phyloP scores from a whole-genome alignment of 176 grass and related monocot genomes.

The Metroxylon sagu region DNA sequence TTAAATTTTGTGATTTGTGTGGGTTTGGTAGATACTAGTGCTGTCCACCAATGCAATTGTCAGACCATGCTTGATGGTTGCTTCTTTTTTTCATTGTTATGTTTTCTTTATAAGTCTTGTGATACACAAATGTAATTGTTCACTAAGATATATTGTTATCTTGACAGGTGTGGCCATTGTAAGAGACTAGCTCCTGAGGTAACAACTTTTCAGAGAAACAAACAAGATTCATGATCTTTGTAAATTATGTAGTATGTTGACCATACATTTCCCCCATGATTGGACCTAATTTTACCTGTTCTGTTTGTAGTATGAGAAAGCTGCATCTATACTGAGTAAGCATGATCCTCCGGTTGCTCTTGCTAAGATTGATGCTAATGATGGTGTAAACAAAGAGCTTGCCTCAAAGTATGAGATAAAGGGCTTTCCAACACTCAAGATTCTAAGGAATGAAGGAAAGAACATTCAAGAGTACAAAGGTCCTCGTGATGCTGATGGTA shows the following conservation, averaged over 20 bases:
- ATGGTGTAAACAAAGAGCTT: slow-evolving; percentile 58
- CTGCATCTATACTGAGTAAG: slow-evolving; percentile 52
- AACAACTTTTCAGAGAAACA: slow-evolving; percentile 3
- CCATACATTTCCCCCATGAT: too few relatives aligned
- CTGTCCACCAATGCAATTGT: too few relatives aligned
- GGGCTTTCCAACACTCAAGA: slow-evolving; percentile 94
- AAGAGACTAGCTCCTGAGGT: slow-evolving; percentile 83
- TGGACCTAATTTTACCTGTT: not conserved
- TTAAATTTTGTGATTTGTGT: too few relatives aligned
- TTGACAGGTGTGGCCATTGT: slow-evolving; percentile 87
- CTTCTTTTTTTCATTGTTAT: not conserved
- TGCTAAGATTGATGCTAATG: slow-evolving; percentile 79
- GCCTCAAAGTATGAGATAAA: slow-evolving; percentile 59
- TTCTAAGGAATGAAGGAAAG: slow-evolving; percentile 69
- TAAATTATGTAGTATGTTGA: too few relatives aligned
- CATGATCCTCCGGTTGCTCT: slow-evolving; percentile 78
- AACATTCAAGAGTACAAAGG: slow-evolving; percentile 87
- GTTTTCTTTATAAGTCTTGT: not conserved
- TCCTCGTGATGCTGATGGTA: slow-evolving; percentile 77
- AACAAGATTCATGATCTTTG: too few relatives aligned
- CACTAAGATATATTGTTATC: not conserved
- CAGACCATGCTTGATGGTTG: not conserved
- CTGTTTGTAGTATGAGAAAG: slow-evolving; percentile 77
- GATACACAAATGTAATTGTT: not conserved
- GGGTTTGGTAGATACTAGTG: too few relatives aligned